Evolutionary conservation across 495 filamentous ascomycete genomes (phyloP).

Genomic region (Amphirosellinia nigrospora): DNA sequence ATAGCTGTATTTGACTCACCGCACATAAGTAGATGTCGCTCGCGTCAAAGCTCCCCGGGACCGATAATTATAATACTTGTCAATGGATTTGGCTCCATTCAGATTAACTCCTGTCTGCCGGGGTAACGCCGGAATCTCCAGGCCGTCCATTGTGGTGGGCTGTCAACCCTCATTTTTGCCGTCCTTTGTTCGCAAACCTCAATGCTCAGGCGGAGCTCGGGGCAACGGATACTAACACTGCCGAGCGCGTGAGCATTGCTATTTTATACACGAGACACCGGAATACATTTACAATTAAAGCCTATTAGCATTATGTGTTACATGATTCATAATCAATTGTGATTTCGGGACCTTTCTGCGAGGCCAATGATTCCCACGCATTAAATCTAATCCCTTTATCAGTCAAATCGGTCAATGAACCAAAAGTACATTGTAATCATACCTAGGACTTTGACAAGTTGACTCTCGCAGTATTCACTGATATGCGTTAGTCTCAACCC

Average conservation of each 20-base stretch:
- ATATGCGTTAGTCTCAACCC: background rate
- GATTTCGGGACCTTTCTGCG: background rate
- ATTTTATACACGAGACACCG: background rate
- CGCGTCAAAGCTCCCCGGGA: background rate
- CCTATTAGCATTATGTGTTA: background rate
- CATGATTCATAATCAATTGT: background rate
- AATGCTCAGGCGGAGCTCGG: background rate
- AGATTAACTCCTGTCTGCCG: background rate
- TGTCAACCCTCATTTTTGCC: no score
- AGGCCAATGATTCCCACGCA: background rate
- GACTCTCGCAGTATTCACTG: background rate
- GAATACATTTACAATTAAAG: background rate
- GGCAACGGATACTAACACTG: background rate
- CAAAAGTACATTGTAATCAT: no score
- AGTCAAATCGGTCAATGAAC: background rate
- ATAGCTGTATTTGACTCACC: background rate
- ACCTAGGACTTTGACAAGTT: background rate
- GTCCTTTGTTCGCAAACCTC: background rate
- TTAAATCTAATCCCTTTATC: background rate
- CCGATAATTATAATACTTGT: background rate
- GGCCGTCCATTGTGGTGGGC: background rate
- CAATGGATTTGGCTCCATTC: background rate
- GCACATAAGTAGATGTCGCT: background rate
- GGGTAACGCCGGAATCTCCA: slow-evolving; percentile 4
- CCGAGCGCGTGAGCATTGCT: background rate